Conservation (phyloP, 2,329 filamentous ascomycete genomes). For the Colletotrichum shisoi region DNA sequence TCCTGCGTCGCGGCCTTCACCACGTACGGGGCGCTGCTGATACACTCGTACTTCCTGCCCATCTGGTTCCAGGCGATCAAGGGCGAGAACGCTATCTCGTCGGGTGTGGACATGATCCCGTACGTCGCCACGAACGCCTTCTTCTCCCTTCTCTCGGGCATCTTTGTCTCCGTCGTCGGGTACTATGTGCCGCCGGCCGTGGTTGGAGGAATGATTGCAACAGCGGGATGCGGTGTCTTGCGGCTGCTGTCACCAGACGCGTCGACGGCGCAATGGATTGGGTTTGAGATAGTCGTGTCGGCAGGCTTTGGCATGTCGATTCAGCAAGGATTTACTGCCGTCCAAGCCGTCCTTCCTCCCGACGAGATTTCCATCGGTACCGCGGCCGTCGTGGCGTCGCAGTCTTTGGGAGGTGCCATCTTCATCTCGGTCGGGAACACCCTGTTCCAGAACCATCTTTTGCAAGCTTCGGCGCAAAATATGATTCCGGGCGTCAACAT, state of each 20-base stretch:
- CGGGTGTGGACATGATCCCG: conserved; percentile 48
- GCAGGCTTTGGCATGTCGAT: conserved; percentile 51
- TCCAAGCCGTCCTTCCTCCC: conserved; percentile 45
- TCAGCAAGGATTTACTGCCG: conserved; percentile 56
- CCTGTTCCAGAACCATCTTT: conserved; percentile 50
- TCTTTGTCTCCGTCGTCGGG: conserved; percentile 53
- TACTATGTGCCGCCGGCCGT: conserved; percentile 48
- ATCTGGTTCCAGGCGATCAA: conserved; percentile 51
- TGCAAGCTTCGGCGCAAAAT: conserved; percentile 43
- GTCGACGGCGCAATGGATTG: conserved; percentile 52
- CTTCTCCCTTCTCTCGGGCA: conserved; percentile 47
- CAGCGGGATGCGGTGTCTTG: conserved; percentile 49
- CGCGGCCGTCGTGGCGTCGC: conserved; percentile 47
- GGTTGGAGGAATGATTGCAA: conserved; percentile 47
- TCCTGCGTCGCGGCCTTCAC: conserved; percentile 53
- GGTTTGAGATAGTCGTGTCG: conserved; percentile 57
- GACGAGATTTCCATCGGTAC: conserved; percentile 45
- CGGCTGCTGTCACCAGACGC: conserved; percentile 49
- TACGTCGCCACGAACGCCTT: conserved; percentile 45
- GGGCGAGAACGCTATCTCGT: conserved; percentile 45
- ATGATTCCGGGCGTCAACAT: conserved; percentile 30
- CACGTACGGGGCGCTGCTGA: conserved; percentile 53
- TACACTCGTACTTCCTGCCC: conserved; percentile 58
- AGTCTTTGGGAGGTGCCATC: conserved; percentile 54
- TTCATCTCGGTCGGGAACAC: conserved; percentile 55